Evolutionary conservation across 176 grass and related monocot genomes (phyloP).

Genomic region (Aegilops tauschii): DNA sequence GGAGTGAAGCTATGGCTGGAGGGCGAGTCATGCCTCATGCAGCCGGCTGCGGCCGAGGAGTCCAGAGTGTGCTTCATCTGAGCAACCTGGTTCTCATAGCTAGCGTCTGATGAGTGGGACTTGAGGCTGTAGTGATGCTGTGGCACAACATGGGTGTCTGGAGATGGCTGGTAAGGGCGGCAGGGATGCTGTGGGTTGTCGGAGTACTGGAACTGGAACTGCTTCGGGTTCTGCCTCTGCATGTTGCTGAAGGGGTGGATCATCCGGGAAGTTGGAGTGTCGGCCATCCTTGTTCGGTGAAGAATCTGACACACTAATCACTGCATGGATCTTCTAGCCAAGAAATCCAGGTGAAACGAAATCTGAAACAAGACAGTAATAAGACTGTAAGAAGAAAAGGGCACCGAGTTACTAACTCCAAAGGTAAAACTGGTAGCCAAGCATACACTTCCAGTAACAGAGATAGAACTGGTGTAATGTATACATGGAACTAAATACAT

Average conservation of each 20-base stretch:
- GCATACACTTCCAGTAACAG: not conserved
- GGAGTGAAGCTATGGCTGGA: slow-evolving; percentile 42
- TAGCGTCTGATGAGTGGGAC: slow-evolving; percentile 34
- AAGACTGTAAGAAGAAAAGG: slow-evolving; percentile 16
- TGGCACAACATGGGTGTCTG: not conserved
- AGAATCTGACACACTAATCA: not conserved
- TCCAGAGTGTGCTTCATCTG: slow-evolving; percentile 47
- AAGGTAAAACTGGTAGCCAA: not conserved
- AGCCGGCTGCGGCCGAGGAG: slow-evolving; percentile 44
- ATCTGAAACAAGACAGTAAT: slow-evolving; percentile 24
- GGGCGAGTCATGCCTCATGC: slow-evolving; percentile 35
- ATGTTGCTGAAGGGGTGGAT: slow-evolving; percentile 35
- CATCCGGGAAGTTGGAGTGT: slow-evolving; percentile 45
- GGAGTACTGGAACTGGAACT: slow-evolving; percentile 35
- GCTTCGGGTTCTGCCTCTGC: slow-evolving; percentile 33
- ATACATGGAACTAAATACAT: not conserved
- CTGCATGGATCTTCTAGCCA: not conserved
- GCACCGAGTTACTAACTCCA: not conserved
- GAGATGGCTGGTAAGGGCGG: slow-evolving; percentile 12
- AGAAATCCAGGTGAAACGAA: not conserved
- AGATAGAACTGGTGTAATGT: not conserved
- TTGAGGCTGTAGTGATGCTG: slow-evolving; percentile 20
- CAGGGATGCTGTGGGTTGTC: slow-evolving; percentile 16
- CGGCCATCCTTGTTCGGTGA: slow-evolving; percentile 29
- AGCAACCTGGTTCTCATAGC: slow-evolving; percentile 23